phyloP scores from a whole-genome alignment of 495 filamentous ascomycete species.

The Diplogelasinospora grovesii region DNA sequence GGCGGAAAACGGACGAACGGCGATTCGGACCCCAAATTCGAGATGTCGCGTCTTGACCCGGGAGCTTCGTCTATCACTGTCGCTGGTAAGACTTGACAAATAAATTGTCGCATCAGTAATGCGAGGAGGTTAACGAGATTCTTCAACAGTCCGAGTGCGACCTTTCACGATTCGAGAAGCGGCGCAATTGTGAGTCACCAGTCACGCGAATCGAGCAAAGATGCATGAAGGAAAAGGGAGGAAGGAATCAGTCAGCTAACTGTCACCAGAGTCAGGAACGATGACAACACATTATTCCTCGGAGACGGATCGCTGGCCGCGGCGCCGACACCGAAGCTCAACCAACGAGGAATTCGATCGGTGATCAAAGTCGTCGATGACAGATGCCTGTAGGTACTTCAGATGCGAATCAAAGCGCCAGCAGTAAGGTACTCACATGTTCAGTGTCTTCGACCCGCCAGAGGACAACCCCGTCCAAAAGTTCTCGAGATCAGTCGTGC shows the following conservation, averaged over 20 bases:
- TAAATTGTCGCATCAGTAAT: background rate
- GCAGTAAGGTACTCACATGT: slow-evolving; percentile 1
- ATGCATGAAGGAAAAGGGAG: background rate
- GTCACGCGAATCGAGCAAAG: no score
- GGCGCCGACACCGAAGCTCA: slow-evolving; percentile 74
- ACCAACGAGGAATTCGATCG: slow-evolving; percentile 77
- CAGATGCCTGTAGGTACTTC: slow-evolving; percentile 73
- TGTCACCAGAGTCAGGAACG: slow-evolving; percentile 55
- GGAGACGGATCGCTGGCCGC: slow-evolving; percentile 90
- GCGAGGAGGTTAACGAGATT: slow-evolving; percentile 5
- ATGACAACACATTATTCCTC: slow-evolving; percentile 86
- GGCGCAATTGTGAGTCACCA: slow-evolving; percentile 55
- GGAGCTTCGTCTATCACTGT: slow-evolving; percentile 54
- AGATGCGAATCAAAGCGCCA: background rate
- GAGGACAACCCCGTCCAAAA: slow-evolving; percentile 94
- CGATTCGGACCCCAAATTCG: slow-evolving; percentile 13
- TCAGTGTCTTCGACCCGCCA: slow-evolving; percentile 94
- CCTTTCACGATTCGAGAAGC: slow-evolving; percentile 82
- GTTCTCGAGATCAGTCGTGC: slow-evolving; percentile 76
- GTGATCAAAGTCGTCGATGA: slow-evolving; percentile 97
- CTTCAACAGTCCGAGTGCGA: slow-evolving; percentile 71
- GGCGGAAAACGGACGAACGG: background rate
- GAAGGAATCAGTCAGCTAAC: no score
- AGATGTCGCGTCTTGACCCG: slow-evolving; percentile 26
- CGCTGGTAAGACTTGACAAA: slow-evolving; percentile 39